Evolutionary conservation across 352 stramenopile species (phyloP).

Genomic region (Globisporangium perplexum): DNA sequence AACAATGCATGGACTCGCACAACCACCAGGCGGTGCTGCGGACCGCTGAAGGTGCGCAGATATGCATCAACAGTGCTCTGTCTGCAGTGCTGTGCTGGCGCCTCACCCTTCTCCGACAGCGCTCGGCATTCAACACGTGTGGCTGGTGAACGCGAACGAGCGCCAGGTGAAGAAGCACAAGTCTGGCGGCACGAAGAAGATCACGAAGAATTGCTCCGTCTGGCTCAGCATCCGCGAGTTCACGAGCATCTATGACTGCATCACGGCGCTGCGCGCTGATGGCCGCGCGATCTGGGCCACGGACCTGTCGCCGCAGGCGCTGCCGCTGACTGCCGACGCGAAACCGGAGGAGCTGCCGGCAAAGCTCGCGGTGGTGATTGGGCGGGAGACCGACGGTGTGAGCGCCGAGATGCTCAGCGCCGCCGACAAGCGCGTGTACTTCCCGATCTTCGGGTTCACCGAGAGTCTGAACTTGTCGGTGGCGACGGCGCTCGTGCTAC

Average conservation of each 20-base stretch:
- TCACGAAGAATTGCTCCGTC: constrained; percentile 68
- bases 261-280: constrained; percentile 52
- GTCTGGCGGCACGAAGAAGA: constrained; percentile 53
- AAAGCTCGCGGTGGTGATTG: constrained; percentile 91
- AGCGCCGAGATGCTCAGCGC: constrained; percentile 84
- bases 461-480: constrained; percentile 93
- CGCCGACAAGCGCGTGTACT: constrained; percentile 88
- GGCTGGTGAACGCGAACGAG: constrained; percentile 61
- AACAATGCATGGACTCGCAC: constrained; percentile 78
- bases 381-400: constrained; percentile 90
- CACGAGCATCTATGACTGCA: constrained; percentile 71
- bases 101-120: constrained; percentile 23
- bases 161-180: constrained; percentile 66
- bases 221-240: constrained; percentile 90
- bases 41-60: constrained; percentile 75
- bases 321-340: constrained; percentile 27
- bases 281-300: constrained; percentile 88
- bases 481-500: constrained; percentile 88
- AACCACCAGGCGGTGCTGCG: constrained; percentile 90
- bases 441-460: constrained; percentile 91
- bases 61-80: constrained; percentile 10
- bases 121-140: constrained; percentile 92
- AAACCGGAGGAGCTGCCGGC: constrained; percentile 66
- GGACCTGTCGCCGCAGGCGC: constrained; percentile 76
- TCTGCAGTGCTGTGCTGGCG: constrained; percentile 16